Conservation (phyloP, 164 flowering plant species). For the Nymphaea thermarum region DNA sequence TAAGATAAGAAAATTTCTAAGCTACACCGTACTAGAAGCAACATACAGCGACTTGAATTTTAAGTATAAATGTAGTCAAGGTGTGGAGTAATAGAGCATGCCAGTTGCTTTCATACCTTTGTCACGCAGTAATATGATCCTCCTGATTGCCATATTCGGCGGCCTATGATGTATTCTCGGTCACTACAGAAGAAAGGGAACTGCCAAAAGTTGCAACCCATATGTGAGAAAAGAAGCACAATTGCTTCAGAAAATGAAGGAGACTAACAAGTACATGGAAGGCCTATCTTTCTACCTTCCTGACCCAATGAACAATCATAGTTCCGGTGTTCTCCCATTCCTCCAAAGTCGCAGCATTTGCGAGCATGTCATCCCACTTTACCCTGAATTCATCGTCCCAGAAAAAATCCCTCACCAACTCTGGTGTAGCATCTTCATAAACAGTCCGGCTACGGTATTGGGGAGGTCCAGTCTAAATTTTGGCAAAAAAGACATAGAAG, state of each 20-base stretch:
- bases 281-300: constrained; percentile 35
- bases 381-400: constrained; percentile 75
- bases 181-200: constrained; percentile 75
- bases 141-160: constrained; percentile 60
- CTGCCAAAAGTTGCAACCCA: constrained; percentile 20
- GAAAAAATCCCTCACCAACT: constrained; percentile 63
- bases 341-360: constrained; percentile 30
- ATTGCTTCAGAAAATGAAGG: background rate
- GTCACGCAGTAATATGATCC: constrained; percentile 59
- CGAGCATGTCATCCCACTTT: constrained; percentile 76
- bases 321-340: constrained; percentile 59
- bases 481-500: background rate
- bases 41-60: background rate
- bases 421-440: constrained; percentile 61
- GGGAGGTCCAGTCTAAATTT: constrained; percentile 52
- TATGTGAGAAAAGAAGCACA: constrained; percentile 3
- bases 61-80: too few species aligned
- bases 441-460: constrained; percentile 65
- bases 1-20: background rate
- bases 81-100: background rate
- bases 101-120: constrained; percentile 28
- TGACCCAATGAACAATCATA: constrained; percentile 67
- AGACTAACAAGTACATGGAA: constrained; percentile 2
- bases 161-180: constrained; percentile 61
- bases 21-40: background rate